Evolutionary conservation across 2,329 filamentous ascomycete species (phyloP).

Genomic region (Hypoxylon sp.): DNA sequence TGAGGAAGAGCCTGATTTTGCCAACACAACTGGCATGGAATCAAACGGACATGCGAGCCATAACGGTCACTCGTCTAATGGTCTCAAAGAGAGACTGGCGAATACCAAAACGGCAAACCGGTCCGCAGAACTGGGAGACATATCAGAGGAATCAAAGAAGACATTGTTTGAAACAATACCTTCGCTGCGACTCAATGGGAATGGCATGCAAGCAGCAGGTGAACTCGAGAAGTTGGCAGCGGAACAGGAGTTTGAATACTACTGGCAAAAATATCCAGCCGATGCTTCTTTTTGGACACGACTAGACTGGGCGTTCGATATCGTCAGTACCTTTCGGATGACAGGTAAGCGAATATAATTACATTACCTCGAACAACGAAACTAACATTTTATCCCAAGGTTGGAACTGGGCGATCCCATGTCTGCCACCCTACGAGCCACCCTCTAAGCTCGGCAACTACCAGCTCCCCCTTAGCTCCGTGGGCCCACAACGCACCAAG

Average conservation of each 20-base stretch:
- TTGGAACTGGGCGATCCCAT: conserved; percentile 69
- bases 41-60: conserved; percentile 10
- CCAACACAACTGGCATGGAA: conserved; percentile 14
- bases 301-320: conserved; percentile 68
- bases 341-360: conserved; percentile 61
- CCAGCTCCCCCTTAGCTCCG: conserved; percentile 53
- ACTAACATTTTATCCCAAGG: conserved; percentile 53
- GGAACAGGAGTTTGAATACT: conserved; percentile 61
- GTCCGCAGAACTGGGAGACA: not conserved
- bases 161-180: conserved; percentile 4
- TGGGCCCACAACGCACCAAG: conserved; percentile 58
- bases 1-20: not conserved
- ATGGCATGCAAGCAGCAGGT: conserved; percentile 4
- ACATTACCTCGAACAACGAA: not conserved
- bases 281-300: conserved; percentile 63
- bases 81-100: conserved; percentile 22
- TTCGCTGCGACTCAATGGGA: conserved; percentile 16
- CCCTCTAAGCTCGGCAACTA: conserved; percentile 56
- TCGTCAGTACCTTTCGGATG: conserved; percentile 67
- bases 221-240: conserved; percentile 35
- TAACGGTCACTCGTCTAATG: conserved; percentile 1
- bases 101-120: not conserved
- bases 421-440: conserved; percentile 59
- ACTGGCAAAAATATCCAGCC: conserved; percentile 72
- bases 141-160: conserved; percentile 12